Evolutionary conservation across 192 early-diverging fungal genomes (phyloP), one percentile per base, ranked within the genome.

Genomic region (Umbelopsis sp.): DNA sequence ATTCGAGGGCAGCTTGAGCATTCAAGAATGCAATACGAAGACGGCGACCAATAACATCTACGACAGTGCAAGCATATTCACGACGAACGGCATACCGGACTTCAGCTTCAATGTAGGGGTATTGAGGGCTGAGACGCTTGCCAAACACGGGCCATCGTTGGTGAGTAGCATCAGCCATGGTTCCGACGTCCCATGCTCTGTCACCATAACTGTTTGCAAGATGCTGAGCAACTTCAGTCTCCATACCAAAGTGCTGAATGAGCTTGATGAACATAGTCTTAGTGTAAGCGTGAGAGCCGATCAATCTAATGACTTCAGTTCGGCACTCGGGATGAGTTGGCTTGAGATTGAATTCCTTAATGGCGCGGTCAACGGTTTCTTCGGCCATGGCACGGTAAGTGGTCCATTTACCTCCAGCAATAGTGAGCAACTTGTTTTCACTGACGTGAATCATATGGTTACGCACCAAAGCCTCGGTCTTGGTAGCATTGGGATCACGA

Each of bases 341-440:
- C 23, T 87, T 75, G 25, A 97, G 84, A 5, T 72, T 81, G 74
- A 93, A 94, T 48, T 85, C 84, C 68, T 91, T 74, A 69, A 97
- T 87, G 4, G 97, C 97, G 69, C 80, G 78, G 79, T 98, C 95
- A 68, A 98, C 85, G 0, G 95, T 97, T 74, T 98, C 97, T 71
- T 92, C 86, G 45, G 97, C 95, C 97, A 98, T 98, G 68, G 91
- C 90, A 68, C 97, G 90, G 84, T 97, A 98, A 0, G 97, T 98
- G 2, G 97, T 98, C 97, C 97, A 98, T 76, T 98, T 98, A 68
- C 97, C 97, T 71, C 97, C 97, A 37, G 97, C 95, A 81, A 98
- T 96, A 4, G 97, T 97, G 69, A 98, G 80, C 66, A 98, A 75
- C 5, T 92, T 93, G 52, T 84, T 86, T 27, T 85, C 80, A 22